Base-by-base conservation (phyloP, 1,284 basidiomycete species). In the Ceratobasidium theobromae region DNA sequence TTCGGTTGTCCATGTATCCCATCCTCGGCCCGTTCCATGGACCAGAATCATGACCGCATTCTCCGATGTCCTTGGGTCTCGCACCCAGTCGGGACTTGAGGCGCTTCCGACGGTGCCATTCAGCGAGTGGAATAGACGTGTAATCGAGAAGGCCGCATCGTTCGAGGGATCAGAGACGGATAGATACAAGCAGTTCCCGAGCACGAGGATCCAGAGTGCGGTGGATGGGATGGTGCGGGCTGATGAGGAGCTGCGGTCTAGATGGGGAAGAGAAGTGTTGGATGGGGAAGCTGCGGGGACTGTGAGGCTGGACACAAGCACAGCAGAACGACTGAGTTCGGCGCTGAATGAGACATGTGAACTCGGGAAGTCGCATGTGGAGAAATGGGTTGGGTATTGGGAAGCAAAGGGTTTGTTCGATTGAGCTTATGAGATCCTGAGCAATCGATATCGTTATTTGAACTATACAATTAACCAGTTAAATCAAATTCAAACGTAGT, bases 21-120 rank as follows among this genome's bases (percentile, higher is more conserved):
- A 76, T 51, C 73, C 75, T 16, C 70, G 70, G 11, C 73, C 73
- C 2, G 68, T 73, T 3, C 33, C 69, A 8, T 75, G 74, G 72
- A 55, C 69, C 4, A 23, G 62, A 3, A 55, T 75, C 51, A 66
- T 72, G 35, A 43, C 28, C 4, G 66, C 71, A 6, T 62, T 76
- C 25, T 69, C 74, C 0, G 43, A 68, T 8, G 58, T 45, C 2
- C 67, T 77, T 18, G 41, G 53, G 14, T 33, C 55, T 5, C 28
- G 27, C 21, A 23, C 27, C 9, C 3, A 30, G 14, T 14, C 14
- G 11, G 8, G 5, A 5, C 66, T 77, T 9, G n/a, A n/a, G n/a
- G n/a, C n/a, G n/a, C n/a, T n/a, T n/a, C 70, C 72, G 6, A 54
- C 72, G 14, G 72, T 76, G 9, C 68, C 75, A 4, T 75, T 72